These are phyloP conservation scores for Talaromyces marneffei DNA, from an alignment of 2,329 filamentous ascomycete species.

Conservation along the genomic window DNA sequence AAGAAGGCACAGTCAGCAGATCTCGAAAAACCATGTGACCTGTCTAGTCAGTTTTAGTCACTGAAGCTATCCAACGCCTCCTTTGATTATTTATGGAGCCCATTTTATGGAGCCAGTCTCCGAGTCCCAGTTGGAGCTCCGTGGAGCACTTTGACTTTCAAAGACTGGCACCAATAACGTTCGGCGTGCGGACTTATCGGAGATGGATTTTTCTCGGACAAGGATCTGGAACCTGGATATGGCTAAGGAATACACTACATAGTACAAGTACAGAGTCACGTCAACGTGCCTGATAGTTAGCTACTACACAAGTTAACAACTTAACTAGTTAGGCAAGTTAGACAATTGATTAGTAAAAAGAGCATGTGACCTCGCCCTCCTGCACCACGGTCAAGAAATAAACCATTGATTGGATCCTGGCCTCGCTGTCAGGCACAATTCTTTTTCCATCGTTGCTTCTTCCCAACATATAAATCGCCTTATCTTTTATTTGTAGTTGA, in stretches of 20 bases:
- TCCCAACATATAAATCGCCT: not conserved
- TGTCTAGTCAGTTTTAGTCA: not conserved
- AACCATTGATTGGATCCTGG: not conserved
- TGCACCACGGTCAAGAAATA: not conserved
- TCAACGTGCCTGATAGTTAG: not conserved
- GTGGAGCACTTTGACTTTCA: not conserved
- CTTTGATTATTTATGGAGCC: constrained; percentile 2
- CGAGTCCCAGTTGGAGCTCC: not conserved
- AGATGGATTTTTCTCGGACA: not conserved
- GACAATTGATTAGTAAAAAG: not conserved
- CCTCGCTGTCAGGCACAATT: not conserved
- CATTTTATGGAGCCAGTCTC: not conserved
- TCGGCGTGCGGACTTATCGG: not conserved
- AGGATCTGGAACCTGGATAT: too few relatives aligned
- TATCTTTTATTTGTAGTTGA: not conserved
- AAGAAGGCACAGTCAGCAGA: not conserved
- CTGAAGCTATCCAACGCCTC: not conserved
- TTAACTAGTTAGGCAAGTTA: too few relatives aligned
- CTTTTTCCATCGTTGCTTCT: not conserved
- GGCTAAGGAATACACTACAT: not conserved
- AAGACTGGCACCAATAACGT: not conserved
- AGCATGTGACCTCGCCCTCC: not conserved
- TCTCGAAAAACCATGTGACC: not conserved
- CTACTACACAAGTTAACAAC: too few relatives aligned
- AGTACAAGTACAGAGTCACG: too few relatives aligned